phyloP scores from a whole-genome alignment of 164 flowering plant species.

The Stephania japonica region DNA sequence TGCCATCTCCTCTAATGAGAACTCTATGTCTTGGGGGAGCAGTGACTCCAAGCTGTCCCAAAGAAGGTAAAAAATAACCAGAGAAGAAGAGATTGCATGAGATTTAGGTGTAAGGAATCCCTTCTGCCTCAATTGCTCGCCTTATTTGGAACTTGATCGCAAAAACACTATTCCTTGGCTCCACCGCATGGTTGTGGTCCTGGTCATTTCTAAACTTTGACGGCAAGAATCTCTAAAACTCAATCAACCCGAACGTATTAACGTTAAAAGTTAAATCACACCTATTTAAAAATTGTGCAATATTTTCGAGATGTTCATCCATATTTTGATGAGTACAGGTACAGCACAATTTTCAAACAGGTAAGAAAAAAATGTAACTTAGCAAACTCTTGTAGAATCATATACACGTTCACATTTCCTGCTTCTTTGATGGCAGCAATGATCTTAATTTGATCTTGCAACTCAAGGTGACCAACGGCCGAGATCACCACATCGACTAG shows the following conservation, averaged over 20 bases:
- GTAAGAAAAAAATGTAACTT: not conserved
- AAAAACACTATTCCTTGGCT: constrained; percentile 45
- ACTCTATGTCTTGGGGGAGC: constrained; percentile 54
- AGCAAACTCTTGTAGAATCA: not conserved
- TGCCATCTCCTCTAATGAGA: constrained; percentile 52
- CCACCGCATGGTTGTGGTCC: constrained; percentile 45
- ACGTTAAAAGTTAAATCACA: too few species aligned
- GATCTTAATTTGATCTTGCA: constrained; percentile 48
- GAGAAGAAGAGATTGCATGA: constrained; percentile 35
- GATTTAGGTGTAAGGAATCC: constrained; percentile 48
- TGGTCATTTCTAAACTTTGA: constrained; percentile 59
- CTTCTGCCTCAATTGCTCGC: constrained; percentile 43
- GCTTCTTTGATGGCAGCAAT: constrained; percentile 68
- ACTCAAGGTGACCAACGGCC: constrained; percentile 31
- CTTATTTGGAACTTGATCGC: constrained; percentile 35
- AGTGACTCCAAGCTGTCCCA: constrained; percentile 38
- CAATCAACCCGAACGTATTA: not conserved
- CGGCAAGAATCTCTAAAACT: constrained; percentile 49
- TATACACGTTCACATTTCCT: constrained; percentile 47
- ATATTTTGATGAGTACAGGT: too few species aligned
- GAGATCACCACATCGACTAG: constrained; percentile 70
- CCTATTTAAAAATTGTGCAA: not conserved
- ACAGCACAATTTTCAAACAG: not conserved
- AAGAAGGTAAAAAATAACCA: constrained; percentile 38
- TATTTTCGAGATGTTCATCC: not conserved